Evolutionary conservation across 768 basidiomycete genomes (phyloP).

Genomic region (Lentinula aciculospora): DNA sequence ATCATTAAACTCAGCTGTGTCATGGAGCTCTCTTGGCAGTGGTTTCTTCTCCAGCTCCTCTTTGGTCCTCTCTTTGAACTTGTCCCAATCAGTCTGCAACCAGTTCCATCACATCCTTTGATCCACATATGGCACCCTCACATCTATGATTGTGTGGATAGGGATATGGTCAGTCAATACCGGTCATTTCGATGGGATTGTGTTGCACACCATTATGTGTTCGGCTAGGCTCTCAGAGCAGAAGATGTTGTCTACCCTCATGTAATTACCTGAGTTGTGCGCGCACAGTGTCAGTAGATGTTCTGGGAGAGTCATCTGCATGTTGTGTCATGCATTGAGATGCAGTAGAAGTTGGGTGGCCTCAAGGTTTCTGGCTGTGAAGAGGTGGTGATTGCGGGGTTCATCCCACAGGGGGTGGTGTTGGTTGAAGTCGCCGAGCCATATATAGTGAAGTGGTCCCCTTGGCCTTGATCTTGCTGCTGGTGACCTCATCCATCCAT

Average conservation of each 20-base stretch:
- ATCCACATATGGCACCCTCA: too few species aligned
- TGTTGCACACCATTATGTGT: slow-evolving; percentile 5
- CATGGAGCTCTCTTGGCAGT: neutral
- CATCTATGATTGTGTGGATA: neutral
- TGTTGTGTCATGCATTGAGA: neutral
- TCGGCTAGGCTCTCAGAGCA: slow-evolving; percentile 13
- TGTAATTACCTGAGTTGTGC: slow-evolving; percentile 22
- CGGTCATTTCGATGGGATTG: neutral
- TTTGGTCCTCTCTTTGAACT: too few species aligned
- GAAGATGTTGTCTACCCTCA: too few species aligned
- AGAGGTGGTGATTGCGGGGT: too few species aligned
- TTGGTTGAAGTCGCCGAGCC: too few species aligned
- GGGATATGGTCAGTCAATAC: neutral
- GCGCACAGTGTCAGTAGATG: slow-evolving; percentile 26
- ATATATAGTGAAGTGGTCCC: slow-evolving; percentile 14
- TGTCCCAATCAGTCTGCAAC: too few species aligned
- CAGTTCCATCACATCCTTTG: too few species aligned
- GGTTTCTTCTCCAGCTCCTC: neutral
- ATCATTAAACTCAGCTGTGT: neutral
- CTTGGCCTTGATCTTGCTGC: neutral
- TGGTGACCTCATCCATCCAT: neutral
- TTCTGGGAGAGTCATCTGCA: neutral
- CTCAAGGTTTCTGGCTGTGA: too few species aligned
- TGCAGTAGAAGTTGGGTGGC: slow-evolving; percentile 15
- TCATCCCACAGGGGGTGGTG: too few species aligned